These are phyloP conservation scores for Curvularia sp. DNA, from an alignment of 2,329 filamentous ascomycete species.

Conservation along the genomic window DNA sequence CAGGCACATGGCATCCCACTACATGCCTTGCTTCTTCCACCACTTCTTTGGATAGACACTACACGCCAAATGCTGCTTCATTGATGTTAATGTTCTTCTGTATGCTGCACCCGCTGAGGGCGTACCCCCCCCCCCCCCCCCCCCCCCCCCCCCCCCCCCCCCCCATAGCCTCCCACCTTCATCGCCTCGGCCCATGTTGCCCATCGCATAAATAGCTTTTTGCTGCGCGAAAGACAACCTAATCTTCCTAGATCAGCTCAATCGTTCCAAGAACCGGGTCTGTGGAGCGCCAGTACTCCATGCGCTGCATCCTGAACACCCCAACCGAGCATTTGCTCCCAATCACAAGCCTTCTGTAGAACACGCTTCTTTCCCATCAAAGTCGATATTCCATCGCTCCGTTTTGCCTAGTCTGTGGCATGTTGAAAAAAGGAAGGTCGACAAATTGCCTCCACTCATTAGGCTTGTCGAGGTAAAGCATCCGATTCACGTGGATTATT, in stretches of 20 bases:
- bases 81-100: background rate
- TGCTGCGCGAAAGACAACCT: too few species aligned
- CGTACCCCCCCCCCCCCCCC: background rate
- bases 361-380: slow-evolving; percentile 13
- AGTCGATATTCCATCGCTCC: background rate
- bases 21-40: background rate
- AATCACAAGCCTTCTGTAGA: slow-evolving; percentile 6
- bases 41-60: background rate
- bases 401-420: slow-evolving; percentile 6
- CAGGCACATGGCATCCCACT: background rate
- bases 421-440: slow-evolving; percentile 20
- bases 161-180: background rate
- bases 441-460: background rate
- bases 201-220: background rate
- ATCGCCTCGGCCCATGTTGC: background rate
- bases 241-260: background rate
- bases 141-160: background rate
- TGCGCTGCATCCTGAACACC: background rate
- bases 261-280: slow-evolving; percentile 1
- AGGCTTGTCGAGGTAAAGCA: slow-evolving; percentile 14
- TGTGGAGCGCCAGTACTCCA: background rate
- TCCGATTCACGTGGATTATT: slow-evolving; percentile 36
- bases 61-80: background rate
- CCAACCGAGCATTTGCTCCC: background rate
- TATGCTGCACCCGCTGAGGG: background rate